A percentile compares a stretch with the other conserved stretches of the same genome.
Evolutionary conservation across 1,139 yeast genomes (phyloP).

Genomic region (Protomyces inouyei): DNA sequence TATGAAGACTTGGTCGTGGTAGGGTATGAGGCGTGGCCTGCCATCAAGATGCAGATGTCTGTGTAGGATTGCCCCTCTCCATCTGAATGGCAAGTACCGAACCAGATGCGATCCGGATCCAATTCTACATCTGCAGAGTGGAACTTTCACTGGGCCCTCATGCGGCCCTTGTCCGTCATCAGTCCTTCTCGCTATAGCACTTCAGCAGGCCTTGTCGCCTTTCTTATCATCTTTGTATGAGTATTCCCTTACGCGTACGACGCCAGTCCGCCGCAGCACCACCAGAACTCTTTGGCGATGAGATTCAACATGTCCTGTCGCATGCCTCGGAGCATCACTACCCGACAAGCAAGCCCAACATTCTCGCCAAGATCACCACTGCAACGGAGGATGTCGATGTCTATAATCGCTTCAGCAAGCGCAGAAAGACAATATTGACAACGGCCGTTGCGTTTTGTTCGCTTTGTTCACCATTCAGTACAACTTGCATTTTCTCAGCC

Average conservation of each 20-base stretch:
- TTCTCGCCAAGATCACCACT: not conserved
- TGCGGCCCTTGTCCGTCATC: no score
- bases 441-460: constrained; percentile 2
- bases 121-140: no score
- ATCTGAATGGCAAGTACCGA: not conserved
- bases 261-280: not conserved
- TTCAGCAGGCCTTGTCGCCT: no score
- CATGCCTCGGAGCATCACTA: constrained; percentile 8
- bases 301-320: not conserved
- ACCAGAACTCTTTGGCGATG: not conserved
- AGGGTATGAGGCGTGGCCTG: constrained; percentile 74
- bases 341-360: not conserved
- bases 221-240: not conserved
- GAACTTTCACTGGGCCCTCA: no score
- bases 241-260: not conserved
- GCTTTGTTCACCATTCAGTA: constrained; percentile 7
- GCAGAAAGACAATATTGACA: not conserved
- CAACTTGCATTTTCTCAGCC: constrained; percentile 44
- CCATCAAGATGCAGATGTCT: constrained; percentile 82
- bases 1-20: constrained; percentile 79
- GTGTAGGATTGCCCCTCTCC: constrained; percentile 40
- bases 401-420: not conserved
- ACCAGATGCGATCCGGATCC: no score
- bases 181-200: no score
- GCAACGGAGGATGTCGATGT: not conserved